Evolutionary conservation across 2,329 filamentous ascomycete species (phyloP), one percentile per base, ranked within the genome.

Genomic region (Beauveria asiatica): DNA sequence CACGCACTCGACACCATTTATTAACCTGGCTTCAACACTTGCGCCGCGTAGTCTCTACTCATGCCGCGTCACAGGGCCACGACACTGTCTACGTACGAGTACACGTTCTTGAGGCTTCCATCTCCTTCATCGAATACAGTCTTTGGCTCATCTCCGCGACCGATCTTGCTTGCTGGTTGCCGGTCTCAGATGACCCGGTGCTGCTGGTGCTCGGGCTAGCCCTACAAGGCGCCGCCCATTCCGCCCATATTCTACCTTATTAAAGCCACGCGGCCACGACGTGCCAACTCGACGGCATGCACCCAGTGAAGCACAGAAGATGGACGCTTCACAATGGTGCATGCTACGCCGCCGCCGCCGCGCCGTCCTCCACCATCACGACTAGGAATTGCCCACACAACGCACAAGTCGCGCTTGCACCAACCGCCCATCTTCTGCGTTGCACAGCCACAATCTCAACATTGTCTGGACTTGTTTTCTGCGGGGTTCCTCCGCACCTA

Each of bases 61-160:
- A 41, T 19, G 57, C 59, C 59, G 59, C 59, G 59, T 61, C 59
- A 61, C 59, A 52, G 13, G 27, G 37, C 59, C 45, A 61, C 59
- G 59, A 55, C 30, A 37, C 25, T 25, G 52, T 25, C 52, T 37
- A 61, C 59, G 59, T 53, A 61, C 52, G 25, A 51, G 50, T 52
- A 21, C 21, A 60, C 57, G 57, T 60, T 23, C n/a, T 51, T 21
- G 33, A 11, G 33, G 33, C 33, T 5, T 39, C 13, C 4, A 13
- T 11, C 16, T 25, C 0, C 11, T 27, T 23, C 16, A 27, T 49
- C 33, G 30, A 48, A 37, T 48, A 17, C 13, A 3, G 41, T 45
- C 16, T 23, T 41, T 25, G 49, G 7, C 3, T 13, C 16, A 41
- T 46, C 41, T 7, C 39, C 39, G 21, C 21, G 42, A 41, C 49